Percentiles rank a stretch among this genome's conserved stretches.
These are phyloP conservation scores for Cercospora sp. DNA, from an alignment of 2,329 filamentous ascomycete species.

Conservation along the genomic window DNA sequence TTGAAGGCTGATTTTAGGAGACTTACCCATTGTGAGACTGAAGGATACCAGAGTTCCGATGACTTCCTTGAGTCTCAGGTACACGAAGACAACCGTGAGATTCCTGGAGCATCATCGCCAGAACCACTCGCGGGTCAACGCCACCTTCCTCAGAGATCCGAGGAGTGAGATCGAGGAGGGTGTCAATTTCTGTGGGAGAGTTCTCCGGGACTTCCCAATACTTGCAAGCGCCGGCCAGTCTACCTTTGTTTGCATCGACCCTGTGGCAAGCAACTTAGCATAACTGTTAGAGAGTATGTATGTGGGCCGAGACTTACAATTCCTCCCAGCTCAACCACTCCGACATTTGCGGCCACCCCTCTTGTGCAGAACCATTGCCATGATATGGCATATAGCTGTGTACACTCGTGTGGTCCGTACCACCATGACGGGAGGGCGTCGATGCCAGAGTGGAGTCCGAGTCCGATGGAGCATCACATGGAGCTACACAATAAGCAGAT, in stretches of 20 bases:
- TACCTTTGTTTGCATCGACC: conserved; percentile 39
- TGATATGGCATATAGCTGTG: conserved; percentile 24
- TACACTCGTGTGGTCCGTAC: neutral
- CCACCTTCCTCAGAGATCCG: conserved; percentile 34
- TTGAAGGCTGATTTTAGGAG: neutral
- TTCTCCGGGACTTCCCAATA: conserved; percentile 42
- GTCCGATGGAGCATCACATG: neutral
- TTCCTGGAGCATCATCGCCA: conserved; percentile 51
- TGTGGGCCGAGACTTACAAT: conserved; percentile 25
- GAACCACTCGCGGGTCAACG: conserved; percentile 46
- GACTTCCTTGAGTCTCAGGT: conserved; percentile 44
- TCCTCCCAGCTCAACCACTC: conserved; percentile 41
- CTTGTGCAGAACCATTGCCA: conserved; percentile 39
- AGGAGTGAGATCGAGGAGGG: conserved; percentile 43
- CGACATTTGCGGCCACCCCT: conserved; percentile 42
- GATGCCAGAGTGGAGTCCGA: neutral
- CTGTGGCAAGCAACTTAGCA: conserved; percentile 26
- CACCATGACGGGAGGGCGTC: neutral
- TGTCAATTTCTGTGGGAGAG: conserved; percentile 40
- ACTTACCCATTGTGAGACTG: conserved; percentile 45
- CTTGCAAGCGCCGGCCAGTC: conserved; percentile 42
- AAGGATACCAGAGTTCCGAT: conserved; percentile 49
- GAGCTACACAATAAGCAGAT: neutral
- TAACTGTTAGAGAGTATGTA: too few species aligned
- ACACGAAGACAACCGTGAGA: conserved; percentile 50